Conservation (phyloP, 2,329 filamentous ascomycete species). For the Rachicladosporium sp. region DNA sequence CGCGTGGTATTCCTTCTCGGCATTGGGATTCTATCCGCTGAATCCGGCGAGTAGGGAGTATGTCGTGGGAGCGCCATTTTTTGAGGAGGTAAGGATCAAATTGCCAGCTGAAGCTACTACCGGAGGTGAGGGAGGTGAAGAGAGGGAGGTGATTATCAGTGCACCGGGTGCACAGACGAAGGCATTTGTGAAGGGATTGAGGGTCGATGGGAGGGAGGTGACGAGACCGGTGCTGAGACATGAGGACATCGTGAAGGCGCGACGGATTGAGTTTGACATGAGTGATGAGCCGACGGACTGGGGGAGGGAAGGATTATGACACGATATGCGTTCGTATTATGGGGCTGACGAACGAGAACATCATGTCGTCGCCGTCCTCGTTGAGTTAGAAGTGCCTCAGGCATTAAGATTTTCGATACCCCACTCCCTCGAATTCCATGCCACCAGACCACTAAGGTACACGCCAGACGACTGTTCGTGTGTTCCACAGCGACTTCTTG, state of each 20-base stretch:
- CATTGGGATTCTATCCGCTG: constrained; percentile 36
- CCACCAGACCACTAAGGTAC: too few species aligned
- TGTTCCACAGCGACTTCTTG: too few species aligned
- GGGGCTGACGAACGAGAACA: too few species aligned
- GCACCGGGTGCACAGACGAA: constrained; percentile 30
- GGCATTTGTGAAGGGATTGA: constrained; percentile 30
- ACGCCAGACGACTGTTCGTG: too few species aligned
- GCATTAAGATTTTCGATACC: too few species aligned
- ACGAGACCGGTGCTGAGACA: constrained; percentile 28
- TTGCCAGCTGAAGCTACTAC: constrained; percentile 24
- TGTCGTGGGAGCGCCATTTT: constrained; percentile 34
- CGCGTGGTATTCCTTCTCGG: constrained; percentile 38
- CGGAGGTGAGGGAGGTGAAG: constrained; percentile 15
- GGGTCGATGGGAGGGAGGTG: constrained; percentile 28
- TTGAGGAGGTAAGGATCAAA: constrained; percentile 31
- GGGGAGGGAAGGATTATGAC: constrained; percentile 11
- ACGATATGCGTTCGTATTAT: too few species aligned
- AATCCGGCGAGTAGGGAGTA: constrained; percentile 36
- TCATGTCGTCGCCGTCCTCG: too few species aligned
- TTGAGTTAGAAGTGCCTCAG: too few species aligned
- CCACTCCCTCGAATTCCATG: too few species aligned
- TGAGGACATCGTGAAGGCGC: constrained; percentile 29
- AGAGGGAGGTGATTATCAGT: constrained; percentile 25
- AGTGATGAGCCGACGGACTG: constrained; percentile 26
- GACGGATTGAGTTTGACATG: constrained; percentile 35